Base-by-base conservation (phyloP, 164 flowering plant species). In the Cinnamomum micranthum region DNA sequence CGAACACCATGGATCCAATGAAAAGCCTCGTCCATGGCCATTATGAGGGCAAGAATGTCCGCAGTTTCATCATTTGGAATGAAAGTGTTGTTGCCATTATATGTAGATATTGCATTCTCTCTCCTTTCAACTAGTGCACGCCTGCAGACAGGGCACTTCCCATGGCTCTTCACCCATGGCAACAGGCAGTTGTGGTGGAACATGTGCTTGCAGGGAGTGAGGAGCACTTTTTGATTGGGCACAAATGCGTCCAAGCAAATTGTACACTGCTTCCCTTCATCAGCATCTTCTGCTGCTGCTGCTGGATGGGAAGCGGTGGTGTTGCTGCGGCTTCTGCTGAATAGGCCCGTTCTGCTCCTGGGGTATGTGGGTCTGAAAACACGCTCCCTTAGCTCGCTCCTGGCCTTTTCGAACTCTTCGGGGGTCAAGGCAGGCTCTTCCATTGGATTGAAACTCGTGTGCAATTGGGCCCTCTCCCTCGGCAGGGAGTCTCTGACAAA, bases 181-280 rank as follows among this genome's bases (percentile, higher is more conserved):
- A 82, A 80, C 3, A 95, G 86, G 82, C 97, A 95, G 0, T 85
- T 88, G 15, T 86, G 84, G 67, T 95, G 98, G 76, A 90, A 95
- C 95, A 91, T 91, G 77, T 93, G 99, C n/a, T 86, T 80, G 81
- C 99, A 93, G 0, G 98, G 99, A 20, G 98, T 93, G 24, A 88
- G 27, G 73, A 82, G 82, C 27, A 95, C 90, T 28, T 81, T 80
- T 66, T 88, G 80, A 41, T 75, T 74, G 7, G 88, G 78, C 76
- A 87, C 87, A 64, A 95, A 92, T 72, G 91, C 92, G n/a, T 95
- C 98, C 72, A 93, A 81, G 85, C 98, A 95, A 74, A 93, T 77
- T 2, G 92, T 84, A 74, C 99, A 95, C 19, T 87, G 80, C 78
- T 86, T 85, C 3, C 80, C 71, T 17, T 51, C 31, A 20, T 68